A percentile compares a stretch with the other conserved stretches of the same genome.
phyloP scores from a whole-genome alignment of 768 basidiomycete species.

The Imleria badia region DNA sequence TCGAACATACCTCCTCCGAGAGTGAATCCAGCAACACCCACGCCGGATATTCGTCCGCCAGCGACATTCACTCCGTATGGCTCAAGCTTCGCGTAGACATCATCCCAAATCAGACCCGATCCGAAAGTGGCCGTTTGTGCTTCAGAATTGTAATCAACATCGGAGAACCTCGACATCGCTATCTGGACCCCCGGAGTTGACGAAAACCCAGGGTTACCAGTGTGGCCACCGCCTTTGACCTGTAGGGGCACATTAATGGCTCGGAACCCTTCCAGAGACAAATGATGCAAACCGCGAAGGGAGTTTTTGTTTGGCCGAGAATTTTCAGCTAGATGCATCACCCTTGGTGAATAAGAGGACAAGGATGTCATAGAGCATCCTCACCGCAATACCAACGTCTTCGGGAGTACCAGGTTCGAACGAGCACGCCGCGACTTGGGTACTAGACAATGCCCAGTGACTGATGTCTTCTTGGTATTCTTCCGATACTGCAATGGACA shows the following conservation, averaged over 20 bases:
- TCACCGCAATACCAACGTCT: constrained; percentile 52
- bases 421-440: constrained; percentile 46
- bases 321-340: constrained; percentile 7
- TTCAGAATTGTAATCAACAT: constrained; percentile 37
- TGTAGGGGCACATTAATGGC: constrained; percentile 12
- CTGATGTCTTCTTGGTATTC: constrained; percentile 42
- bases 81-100: constrained; percentile 52
- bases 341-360: not conserved
- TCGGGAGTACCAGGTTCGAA: constrained; percentile 57
- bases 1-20: constrained; percentile 50
- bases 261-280: not conserved
- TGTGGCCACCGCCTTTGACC: constrained; percentile 65
- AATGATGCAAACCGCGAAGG: constrained; percentile 22
- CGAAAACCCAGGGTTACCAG: constrained; percentile 53
- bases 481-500: constrained; percentile 4
- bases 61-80: constrained; percentile 53
- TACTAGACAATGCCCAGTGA: constrained; percentile 55
- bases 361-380: not conserved
- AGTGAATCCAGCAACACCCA: constrained; percentile 57
- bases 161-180: constrained; percentile 48
- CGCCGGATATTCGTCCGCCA: constrained; percentile 53
- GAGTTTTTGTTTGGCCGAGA: constrained; percentile 43
- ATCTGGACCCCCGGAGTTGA: constrained; percentile 61
- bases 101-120: constrained; percentile 57
- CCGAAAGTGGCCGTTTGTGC: constrained; percentile 42